Percentiles rank a stretch among this genome's conserved stretches.
These are phyloP conservation scores for Salix purpurea DNA, from an alignment of 345 rosid genomes.

Conservation along the genomic window DNA sequence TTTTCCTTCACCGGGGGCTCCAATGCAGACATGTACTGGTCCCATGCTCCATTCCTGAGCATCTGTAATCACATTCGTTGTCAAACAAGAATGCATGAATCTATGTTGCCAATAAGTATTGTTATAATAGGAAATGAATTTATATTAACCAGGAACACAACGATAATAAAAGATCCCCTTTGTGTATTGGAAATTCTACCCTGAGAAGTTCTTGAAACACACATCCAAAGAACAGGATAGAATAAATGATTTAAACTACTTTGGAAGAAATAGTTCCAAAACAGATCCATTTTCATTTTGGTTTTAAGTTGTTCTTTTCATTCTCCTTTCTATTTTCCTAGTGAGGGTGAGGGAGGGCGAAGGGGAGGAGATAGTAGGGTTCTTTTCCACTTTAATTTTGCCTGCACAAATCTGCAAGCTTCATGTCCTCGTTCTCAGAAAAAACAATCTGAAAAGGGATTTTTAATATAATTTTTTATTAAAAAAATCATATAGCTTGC, in stretches of 20 bases:
- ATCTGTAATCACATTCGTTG: constrained; percentile 45
- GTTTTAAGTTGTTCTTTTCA: too few species aligned
- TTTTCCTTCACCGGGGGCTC: constrained; percentile 83
- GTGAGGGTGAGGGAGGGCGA: too few species aligned
- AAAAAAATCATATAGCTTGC: neutral
- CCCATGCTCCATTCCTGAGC: constrained; percentile 86
- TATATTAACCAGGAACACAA: neutral
- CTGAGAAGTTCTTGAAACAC: too few species aligned
- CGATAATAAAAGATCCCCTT: neutral
- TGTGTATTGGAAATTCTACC: too few species aligned
- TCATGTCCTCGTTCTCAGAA: neutral
- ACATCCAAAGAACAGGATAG: too few species aligned
- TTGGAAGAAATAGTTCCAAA: too few species aligned
- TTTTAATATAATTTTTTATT: neutral
- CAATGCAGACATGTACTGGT: constrained; percentile 75
- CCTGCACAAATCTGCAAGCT: neutral
- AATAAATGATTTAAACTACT: too few species aligned
- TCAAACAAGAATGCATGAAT: neutral
- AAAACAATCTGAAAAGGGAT: neutral
- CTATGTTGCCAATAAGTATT: neutral
- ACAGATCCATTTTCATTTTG: too few species aligned
- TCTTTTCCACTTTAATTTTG: neutral
- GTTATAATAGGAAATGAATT: neutral
- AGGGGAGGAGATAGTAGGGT: neutral
- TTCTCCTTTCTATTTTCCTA: too few species aligned